A percentile compares a stretch with the other conserved stretches of the same genome.
These are phyloP conservation scores for Daldinia sp. DNA, from an alignment of 2,329 filamentous ascomycete genomes.

Conservation along the genomic window DNA sequence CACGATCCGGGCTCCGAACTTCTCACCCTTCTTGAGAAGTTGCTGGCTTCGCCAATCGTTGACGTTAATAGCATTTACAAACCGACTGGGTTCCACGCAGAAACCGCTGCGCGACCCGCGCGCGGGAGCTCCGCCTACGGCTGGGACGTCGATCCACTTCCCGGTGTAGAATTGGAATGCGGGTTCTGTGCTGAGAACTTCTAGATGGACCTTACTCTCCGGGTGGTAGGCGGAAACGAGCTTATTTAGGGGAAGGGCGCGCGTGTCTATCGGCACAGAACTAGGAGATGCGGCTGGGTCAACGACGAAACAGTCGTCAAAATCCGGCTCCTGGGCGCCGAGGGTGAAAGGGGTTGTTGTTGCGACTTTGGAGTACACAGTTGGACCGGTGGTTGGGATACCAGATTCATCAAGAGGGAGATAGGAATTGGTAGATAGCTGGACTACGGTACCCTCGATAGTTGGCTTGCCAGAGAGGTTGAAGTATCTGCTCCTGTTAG, in stretches of 20 bases:
- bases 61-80: slow-evolving; percentile 86
- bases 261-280: slow-evolving; percentile 71
- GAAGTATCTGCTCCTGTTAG: slow-evolving; percentile 62
- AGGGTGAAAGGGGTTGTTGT: slow-evolving; percentile 75
- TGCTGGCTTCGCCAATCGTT: slow-evolving; percentile 82
- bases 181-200: slow-evolving; percentile 90
- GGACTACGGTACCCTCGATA: slow-evolving; percentile 69
- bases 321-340: slow-evolving; percentile 72
- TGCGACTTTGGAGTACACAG: slow-evolving; percentile 69
- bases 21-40: slow-evolving; percentile 82
- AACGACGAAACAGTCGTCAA: slow-evolving; percentile 92
- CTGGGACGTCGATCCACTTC: slow-evolving; percentile 81
- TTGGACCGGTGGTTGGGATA: slow-evolving; percentile 77
- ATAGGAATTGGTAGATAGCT: slow-evolving; percentile 70
- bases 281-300: slow-evolving; percentile 63
- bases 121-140: slow-evolving; percentile 66
- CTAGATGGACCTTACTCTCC: slow-evolving; percentile 77
- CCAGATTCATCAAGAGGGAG: slow-evolving; percentile 76
- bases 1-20: slow-evolving; percentile 81
- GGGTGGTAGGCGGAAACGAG: slow-evolving; percentile 79
- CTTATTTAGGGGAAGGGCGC: slow-evolving; percentile 66
- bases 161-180: slow-evolving; percentile 98
- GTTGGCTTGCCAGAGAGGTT: slow-evolving; percentile 64
- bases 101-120: slow-evolving; percentile 77
- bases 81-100: slow-evolving; percentile 91